Conservation (phyloP, 2,329 filamentous ascomycete genomes). For the Daldinia sp. region DNA sequence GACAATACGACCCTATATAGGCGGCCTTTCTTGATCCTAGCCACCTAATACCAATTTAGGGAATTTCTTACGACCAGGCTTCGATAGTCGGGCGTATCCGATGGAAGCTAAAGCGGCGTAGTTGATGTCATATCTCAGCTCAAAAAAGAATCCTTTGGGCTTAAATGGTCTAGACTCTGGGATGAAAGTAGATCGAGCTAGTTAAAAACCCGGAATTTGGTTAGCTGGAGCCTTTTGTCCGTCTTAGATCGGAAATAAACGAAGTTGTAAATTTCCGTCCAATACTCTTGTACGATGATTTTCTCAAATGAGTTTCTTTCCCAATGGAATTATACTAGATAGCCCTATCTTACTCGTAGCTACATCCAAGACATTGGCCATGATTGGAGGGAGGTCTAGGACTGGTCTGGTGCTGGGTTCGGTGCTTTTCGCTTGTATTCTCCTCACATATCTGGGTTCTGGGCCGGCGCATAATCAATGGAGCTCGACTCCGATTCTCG, state of each 20-base stretch:
- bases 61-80: background rate
- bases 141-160: background rate
- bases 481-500: slow-evolving; percentile 3
- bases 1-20: background rate
- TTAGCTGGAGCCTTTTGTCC: background rate
- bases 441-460: slow-evolving; percentile 17
- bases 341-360: background rate
- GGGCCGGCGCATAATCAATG: slow-evolving; percentile 17
- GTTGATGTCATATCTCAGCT: slow-evolving; percentile 16
- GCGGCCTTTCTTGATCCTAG: background rate
- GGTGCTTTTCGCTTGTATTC: slow-evolving; percentile 15
- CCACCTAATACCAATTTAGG: slow-evolving; percentile 1
- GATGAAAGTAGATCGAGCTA: background rate
- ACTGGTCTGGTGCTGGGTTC: slow-evolving; percentile 14
- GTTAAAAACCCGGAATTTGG: slow-evolving; percentile 5
- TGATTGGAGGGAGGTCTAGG: slow-evolving; percentile 28
- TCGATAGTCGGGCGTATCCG: slow-evolving; percentile 5
- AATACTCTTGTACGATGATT: background rate
- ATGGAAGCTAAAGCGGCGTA: background rate
- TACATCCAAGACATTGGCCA: slow-evolving; percentile 9
- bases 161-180: slow-evolving; percentile 8
- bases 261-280: background rate
- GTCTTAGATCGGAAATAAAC: background rate
- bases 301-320: background rate
- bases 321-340: slow-evolving; percentile 1